phyloP scores from a whole-genome alignment of 352 stramenopile species.

The Globisporangium abappressorium region DNA sequence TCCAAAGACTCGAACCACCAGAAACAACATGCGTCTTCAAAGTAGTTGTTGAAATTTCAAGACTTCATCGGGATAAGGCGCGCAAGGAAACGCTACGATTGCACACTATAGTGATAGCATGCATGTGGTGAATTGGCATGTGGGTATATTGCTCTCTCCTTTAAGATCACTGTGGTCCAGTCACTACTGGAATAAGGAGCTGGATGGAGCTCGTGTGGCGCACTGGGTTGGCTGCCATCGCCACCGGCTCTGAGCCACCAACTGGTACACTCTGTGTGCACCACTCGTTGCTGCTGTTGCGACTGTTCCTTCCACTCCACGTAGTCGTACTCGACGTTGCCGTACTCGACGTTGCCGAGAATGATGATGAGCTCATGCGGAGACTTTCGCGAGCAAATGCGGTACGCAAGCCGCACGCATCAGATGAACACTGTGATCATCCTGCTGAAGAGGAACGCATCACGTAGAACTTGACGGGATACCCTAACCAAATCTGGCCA shows the following conservation, averaged over 20 bases:
- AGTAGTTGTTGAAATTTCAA: too few species aligned
- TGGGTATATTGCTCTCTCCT: background rate
- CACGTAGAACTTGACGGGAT: constrained; percentile 8
- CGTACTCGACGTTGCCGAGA: constrained; percentile 7
- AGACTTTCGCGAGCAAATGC: constrained; percentile 3
- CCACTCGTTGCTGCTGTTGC: background rate
- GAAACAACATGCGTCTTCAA: too few species aligned
- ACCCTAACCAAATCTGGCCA: background rate
- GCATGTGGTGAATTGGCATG: too few species aligned
- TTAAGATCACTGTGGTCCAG: background rate
- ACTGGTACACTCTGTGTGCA: background rate
- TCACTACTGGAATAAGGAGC: background rate
- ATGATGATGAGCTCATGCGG: constrained; percentile 13
- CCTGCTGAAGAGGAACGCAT: constrained; percentile 15
- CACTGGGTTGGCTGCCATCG: too few species aligned
- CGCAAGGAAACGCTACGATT: too few species aligned
- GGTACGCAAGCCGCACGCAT: constrained; percentile 5
- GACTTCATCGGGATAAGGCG: too few species aligned
- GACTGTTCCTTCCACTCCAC: background rate
- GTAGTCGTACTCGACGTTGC: constrained; percentile 16
- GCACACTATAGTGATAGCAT: too few species aligned
- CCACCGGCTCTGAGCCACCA: background rate
- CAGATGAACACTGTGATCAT: constrained; percentile 17
- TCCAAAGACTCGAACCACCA: too few species aligned
- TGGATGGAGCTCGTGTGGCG: constrained; percentile 3